Evolutionary conservation across 345 rosid genomes (phyloP), one percentile per base, ranked within the genome.

Genomic region (Balakata baccata): DNA sequence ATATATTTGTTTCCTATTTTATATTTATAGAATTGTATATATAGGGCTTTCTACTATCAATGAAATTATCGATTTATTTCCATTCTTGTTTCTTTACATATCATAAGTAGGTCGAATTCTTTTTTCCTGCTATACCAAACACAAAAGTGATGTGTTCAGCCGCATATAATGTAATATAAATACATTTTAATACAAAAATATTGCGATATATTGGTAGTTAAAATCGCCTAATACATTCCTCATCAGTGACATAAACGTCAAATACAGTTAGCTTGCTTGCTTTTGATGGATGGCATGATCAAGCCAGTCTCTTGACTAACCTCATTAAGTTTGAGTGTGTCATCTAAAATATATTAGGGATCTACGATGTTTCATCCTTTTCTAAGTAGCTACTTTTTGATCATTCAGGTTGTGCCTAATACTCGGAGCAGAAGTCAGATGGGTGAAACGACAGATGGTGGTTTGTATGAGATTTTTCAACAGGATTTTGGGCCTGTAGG

Each of bases 401-500:
- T 71, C 11, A 52, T 17, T 58, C 79, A 95, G 99, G 98, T 96
- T 76, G 99, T 96, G 81, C 99, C 97, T 62, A 89, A 91, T 77
- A 69, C 97, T 74, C 85, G 96, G 46, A 96, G 99, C 84, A 88
- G 99, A 84, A 96, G 96, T 79, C 98, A 96, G 80, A 96, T 96
- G 98, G 99, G 98, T 53, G 99, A 96, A 85, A 96, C 99, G 61
- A 96, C 89, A 41, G 99, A 96, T 73, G 99, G 99, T 64, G 99
- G 99, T 73, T 74, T 96, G 84, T 93, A 87, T 52, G 99, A 96
- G 83, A 93, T 96, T 68, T 96, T 96, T 83, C 99, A 96, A 74
- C 99, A 93, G 82, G 99, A 93, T 80, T 88, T 76, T 79, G 99
- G 98, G 76, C 93, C 97, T 5, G 98, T 96, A 39, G 99, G 99